Base-by-base conservation (phyloP, 495 filamentous ascomycete species). In the Penicillium angulare region DNA sequence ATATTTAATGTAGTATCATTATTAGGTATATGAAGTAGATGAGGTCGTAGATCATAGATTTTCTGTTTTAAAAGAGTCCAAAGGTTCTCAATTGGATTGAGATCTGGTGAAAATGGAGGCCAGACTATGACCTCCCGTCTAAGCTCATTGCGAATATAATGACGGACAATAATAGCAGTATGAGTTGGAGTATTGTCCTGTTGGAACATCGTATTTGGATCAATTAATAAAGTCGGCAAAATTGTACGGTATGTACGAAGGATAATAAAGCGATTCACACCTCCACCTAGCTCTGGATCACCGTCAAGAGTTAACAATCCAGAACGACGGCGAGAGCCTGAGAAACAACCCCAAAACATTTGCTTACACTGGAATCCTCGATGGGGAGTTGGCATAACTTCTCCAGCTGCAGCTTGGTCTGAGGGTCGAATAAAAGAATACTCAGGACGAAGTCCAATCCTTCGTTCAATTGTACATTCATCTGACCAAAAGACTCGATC, bases 61-160 rank as follows among this genome's bases (percentile, higher is more conserved):
- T 49, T 49, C 17, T 42, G 36, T 15, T 64, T 62, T 4, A 62
- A 35, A 16, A 53, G 43, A 0, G 51, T 50, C 55, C 60, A 66
- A 0, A 64, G 49, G 43, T 56, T 51, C 38, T 56, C 49, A 48
- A 56, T 56, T 32, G 49, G 53, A 27, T 52, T 52, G 1, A 50
- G 43, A 48, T 52, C 48, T 10, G 35, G 48, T 22, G 47, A 52
- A 46, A 40, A 48, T 33, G 42, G 49, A 20, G 49, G 42, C 49
- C 34, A 56, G 27, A 27, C 34, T 18, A 56, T 47, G 15, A 52
- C 35, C 43, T 51, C 43, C 21, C 26, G 22, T 1, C 39, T 27
- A n/a, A 52, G 48, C 3, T 36, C 24, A 12, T 47, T 43, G 33
- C 6, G 20, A 24, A 33, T 52, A 52, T 40, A 52, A 40, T 27